Base-by-base conservation (phyloP, 208 protist genomes). In the Herpetomonas samuelpessoai region DNA sequence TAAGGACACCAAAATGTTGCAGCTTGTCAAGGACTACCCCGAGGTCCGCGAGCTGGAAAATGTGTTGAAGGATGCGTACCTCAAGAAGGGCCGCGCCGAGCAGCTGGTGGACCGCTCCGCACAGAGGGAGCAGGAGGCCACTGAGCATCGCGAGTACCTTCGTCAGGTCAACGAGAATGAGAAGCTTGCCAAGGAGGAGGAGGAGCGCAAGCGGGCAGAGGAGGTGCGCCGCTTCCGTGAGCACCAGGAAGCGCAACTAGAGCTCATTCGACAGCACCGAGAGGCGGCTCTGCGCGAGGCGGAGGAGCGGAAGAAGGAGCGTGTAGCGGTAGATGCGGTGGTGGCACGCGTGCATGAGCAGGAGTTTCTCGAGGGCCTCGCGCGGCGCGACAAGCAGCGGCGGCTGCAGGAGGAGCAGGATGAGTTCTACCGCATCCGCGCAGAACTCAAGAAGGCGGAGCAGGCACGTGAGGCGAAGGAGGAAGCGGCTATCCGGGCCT, bases 1-100 rank as follows among this genome's bases (percentile, higher is more conserved):
- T 24, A 73, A 80, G 53, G 86, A 95, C 49, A 71, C 68, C n/a
- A 96, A 96, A 70, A 96, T 92, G 86, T 67, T 93, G 21, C 91
- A 93, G 69, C 73, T 93, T 2, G 87, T 81, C 12, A 71, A 83
- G 19, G 65, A 84, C n/a, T 83, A 78, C 48, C 87, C 87, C 0
- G 81, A 92, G 63, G 73, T 96, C 41, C 84, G 86, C n/a, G 70
- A 88, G 27, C 62, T 96, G 38, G 78, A 93, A 62, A 46, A 71
- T 39, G 62, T 72, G 64, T 67, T 96, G 31, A 85, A 84, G 54
- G 72, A 89, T 54, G 91, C 91, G 21, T 76, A 88, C 50, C 70
- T 88, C 55, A 81, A 77, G 29, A 91, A 91, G 63, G 76, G 71
- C n/a, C 81, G 86, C n/a, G 68, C 67, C 0, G 88, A 88, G 35